Evolutionary conservation across 257 asterid species (phyloP), one percentile per base, ranked within the genome.

Genomic region (Linaria vulgaris): DNA sequence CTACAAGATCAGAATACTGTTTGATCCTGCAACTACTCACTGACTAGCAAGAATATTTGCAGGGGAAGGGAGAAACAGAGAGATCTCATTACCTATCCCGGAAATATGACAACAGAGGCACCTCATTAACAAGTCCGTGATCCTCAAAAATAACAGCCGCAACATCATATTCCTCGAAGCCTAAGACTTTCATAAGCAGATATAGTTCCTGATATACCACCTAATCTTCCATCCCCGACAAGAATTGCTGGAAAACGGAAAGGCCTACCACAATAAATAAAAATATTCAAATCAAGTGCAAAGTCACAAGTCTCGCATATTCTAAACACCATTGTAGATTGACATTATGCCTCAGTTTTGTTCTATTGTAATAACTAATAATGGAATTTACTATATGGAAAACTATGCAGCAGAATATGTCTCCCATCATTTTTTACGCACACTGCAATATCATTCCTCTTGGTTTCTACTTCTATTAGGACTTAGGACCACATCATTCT

Each of bases 121-220:
- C 79, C 85, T 94, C 95, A 73, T 90, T 94, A 44, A 71, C 62
- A 55, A 90, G 92, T 51, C 99, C 95, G 49, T 85, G 94, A 61
- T 94, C 96, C 79, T 90, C 96, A 71, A 94, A 70, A 60, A 94
- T 78, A 63, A 94, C 80, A 23, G 96, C 97, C 72, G 83, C 88
- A 71, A 90, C 82, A 67, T 94, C 97, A 52, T 87, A 94, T 52
- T n/a, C 99, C 99, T 43, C 99, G 95, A 61, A 94, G 84, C 78
- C 70, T 87, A 67, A 90, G 65, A 64, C 87, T 85, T 79, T 94
- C 99, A 77, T 87, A 90, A 37, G 96, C 96, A 66, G 99, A 94
- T 71, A 94, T 90, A 34, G 99, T 94, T 77, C 90, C 99, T 6
- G 99, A 90, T 69, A 94, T 90, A 59, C 99, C 99, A 76, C 99